Percentiles rank a stretch among this genome's conserved stretches.
Evolutionary conservation across 768 basidiomycete genomes (phyloP).

Genomic region (Pisolithus marmoratus): DNA sequence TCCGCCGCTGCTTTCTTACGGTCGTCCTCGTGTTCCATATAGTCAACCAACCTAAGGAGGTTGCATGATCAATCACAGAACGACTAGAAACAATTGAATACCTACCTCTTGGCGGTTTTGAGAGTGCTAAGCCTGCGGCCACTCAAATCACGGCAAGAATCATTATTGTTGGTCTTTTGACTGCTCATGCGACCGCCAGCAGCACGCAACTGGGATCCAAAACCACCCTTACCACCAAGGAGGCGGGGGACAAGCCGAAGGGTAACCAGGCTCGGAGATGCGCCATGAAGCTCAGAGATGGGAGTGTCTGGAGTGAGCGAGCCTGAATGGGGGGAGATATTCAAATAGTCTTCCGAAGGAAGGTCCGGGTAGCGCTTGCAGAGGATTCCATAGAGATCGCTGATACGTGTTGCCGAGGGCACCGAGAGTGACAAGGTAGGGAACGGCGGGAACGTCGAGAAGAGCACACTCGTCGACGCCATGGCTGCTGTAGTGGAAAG

Average conservation of each 20-base stretch:
- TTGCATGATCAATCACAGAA: not conserved
- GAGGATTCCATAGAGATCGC: conserved; percentile 39
- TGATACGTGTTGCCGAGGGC: conserved; percentile 35
- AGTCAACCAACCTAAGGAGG: conserved; percentile 62
- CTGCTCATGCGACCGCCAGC: conserved; percentile 97
- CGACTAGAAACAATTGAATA: conserved; percentile 3
- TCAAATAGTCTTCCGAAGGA: conserved; percentile 36
- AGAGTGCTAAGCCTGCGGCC: conserved; percentile 88
- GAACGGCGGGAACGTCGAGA: conserved; percentile 59
- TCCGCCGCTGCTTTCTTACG: conserved; percentile 74
- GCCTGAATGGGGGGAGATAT: conserved; percentile 37
- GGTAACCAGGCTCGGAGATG: conserved; percentile 41
- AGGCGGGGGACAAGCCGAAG: conserved; percentile 72
- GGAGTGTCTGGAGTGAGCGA: conserved; percentile 23
- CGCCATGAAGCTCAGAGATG: conserved; percentile 32
- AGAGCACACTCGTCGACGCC: conserved; percentile 43
- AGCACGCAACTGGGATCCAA: conserved; percentile 92
- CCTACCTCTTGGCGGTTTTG: conserved; percentile 92
- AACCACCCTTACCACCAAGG: conserved; percentile 93
- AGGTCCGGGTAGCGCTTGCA: conserved; percentile 42
- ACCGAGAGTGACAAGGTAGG: conserved; percentile 47
- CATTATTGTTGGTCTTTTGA: conserved; percentile 92
- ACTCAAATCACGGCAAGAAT: conserved; percentile 88
- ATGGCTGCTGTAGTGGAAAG: conserved; percentile 22
- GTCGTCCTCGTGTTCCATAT: conserved; percentile 79